Evolutionary conservation across 345 rosid species (phyloP), one percentile per base, ranked within the genome.

Genomic region (Gossypium australe): DNA sequence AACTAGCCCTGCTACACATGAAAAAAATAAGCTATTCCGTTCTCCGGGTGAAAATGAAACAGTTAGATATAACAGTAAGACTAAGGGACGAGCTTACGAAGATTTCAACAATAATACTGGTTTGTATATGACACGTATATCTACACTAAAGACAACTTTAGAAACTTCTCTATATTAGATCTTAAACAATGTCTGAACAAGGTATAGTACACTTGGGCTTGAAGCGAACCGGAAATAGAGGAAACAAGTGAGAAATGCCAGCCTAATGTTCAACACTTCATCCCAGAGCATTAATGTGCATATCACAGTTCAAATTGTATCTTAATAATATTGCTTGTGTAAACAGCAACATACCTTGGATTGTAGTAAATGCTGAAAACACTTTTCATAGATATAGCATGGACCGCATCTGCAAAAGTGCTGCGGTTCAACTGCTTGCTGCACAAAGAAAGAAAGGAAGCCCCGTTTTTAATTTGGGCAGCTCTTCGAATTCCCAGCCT

Each of bases 401-500:
- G 88, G 63, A 87, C 87, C n/a, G 89, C 92, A 75, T 90, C 95
- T 12, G 81, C 49, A 74, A 89, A 81, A 73, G 85, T 85, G 78
- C 83, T 84, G 75, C 85, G 89, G 74, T 84, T 87, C 80, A 85
- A 77, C 75, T 82, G 89, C 82, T 76, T 92, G 76, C 73, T 82
- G 74, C 78, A 82, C 27, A 72, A 80, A 67, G 84, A 63, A 0
- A 90, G 89, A 85, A 84, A 85, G 45, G 79, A 61, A 65, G 89
- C 61, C 65, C 77, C 77, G 16, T 83, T 79, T 86, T 92, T 91
- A 17, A 88, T 86, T 77, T 92, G 99, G 55, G 87, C 79, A 61
- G 97, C 98, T 85, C 99, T 88, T 80, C 99, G 84, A 29, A 93
- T 87, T 70, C 99, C 99, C n/a, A 96, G 80, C 69, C 99, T 91